Conservation (phyloP, 352 stramenopile species). For the Pythium biforme region DNA sequence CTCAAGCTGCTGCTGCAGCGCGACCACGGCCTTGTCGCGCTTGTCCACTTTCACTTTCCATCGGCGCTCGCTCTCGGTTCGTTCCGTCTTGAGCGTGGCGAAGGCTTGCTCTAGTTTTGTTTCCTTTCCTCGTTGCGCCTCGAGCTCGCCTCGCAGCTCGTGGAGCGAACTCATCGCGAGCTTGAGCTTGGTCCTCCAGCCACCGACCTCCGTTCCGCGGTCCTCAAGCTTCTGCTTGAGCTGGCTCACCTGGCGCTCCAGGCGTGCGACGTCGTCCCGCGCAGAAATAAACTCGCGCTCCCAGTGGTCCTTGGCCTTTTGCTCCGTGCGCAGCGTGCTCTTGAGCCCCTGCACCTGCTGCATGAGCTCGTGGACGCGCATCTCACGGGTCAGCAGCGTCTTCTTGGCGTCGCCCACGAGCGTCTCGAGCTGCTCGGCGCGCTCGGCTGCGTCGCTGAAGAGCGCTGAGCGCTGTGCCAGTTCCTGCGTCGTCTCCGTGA, state of each 20-base stretch:
- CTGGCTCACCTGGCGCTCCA: constrained; percentile 20
- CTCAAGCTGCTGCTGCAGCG: constrained; percentile 22
- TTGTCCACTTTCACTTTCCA: constrained; percentile 48
- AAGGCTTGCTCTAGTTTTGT: background rate
- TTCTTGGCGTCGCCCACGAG: constrained; percentile 47
- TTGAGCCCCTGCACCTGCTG: constrained; percentile 37
- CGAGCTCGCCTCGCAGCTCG: constrained; percentile 24
- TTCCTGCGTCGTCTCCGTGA: constrained; percentile 58
- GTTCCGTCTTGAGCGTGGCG: background rate
- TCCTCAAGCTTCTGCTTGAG: constrained; percentile 19
- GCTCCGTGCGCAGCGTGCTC: constrained; percentile 31
- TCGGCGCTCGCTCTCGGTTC: background rate
- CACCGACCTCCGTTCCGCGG: constrained; percentile 27
- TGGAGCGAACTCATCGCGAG: constrained; percentile 28
- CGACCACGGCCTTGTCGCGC: constrained; percentile 28
- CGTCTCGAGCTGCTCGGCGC: constrained; percentile 40
- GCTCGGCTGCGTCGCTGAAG: constrained; percentile 43
- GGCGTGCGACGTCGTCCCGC: constrained; percentile 25
- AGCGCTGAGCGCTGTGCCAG: constrained; percentile 53
- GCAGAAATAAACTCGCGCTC: constrained; percentile 42
- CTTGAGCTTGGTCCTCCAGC: constrained; percentile 51
- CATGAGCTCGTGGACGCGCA: constrained; percentile 52
- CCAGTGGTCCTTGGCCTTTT: constrained; percentile 52
- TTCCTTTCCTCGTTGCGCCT: background rate
- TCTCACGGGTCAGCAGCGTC: constrained; percentile 54